Percentiles rank a stretch among this genome's conserved stretches.
Evolutionary conservation across 2,329 filamentous ascomycete species (phyloP).

Genomic region (Pseudogymnoascus pannorum): DNA sequence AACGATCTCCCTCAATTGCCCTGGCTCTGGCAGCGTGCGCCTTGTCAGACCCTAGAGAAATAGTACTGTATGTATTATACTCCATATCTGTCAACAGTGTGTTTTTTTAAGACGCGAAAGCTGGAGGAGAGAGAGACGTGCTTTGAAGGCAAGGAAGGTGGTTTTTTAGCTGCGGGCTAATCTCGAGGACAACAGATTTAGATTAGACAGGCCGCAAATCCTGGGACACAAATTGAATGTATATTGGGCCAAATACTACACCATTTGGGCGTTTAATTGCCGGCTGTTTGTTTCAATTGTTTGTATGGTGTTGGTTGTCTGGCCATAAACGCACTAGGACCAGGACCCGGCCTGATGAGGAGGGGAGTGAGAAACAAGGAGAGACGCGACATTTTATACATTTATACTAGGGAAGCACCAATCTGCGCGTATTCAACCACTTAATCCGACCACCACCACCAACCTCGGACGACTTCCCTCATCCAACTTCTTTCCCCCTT

Average conservation of each 20-base stretch:
- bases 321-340: conserved; percentile 8
- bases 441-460: conserved; percentile 9
- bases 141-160: not conserved
- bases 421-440: conserved; percentile 7
- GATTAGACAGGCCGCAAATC: conserved; percentile 6
- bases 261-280: conserved; percentile 8
- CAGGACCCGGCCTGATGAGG: conserved; percentile 1
- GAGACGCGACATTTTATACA: conserved; percentile 8
- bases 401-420: conserved; percentile 4
- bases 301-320: conserved; percentile 7
- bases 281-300: conserved; percentile 7
- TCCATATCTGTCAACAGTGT: not conserved
- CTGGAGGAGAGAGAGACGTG: not conserved
- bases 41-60: not conserved
- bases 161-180: not conserved
- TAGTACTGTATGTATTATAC: not conserved
- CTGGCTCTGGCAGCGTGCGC: not conserved
- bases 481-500: conserved; percentile 4
- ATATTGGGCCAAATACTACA: conserved; percentile 4
- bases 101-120: not conserved
- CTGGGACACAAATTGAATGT: conserved; percentile 3
- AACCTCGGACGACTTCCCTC: conserved; percentile 7
- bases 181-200: conserved; percentile 4
- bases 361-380: conserved; percentile 3
- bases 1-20: not conserved